phyloP scores from a whole-genome alignment of 1,284 basidiomycete genomes.

The Xanthoconium separans region DNA sequence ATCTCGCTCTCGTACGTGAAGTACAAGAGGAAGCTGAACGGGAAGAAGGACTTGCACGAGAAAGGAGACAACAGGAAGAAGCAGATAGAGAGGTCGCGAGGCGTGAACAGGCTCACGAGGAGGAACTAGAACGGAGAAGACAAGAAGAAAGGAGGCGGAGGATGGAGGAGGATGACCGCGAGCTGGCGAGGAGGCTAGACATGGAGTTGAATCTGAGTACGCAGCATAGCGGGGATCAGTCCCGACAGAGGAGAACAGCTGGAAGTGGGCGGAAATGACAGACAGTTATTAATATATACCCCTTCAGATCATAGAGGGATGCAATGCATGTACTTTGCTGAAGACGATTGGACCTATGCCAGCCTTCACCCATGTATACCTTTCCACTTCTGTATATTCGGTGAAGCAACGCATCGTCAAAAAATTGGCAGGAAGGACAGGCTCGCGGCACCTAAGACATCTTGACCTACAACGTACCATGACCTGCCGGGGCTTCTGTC shows the following conservation, averaged over 20 bases:
- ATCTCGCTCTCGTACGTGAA: slow-evolving; percentile 27
- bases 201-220: slow-evolving; percentile 26
- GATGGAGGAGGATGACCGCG: slow-evolving; percentile 29
- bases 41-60: slow-evolving; percentile 22
- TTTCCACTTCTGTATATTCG: no score
- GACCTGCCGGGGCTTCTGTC: no score
- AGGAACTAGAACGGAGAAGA: slow-evolving; percentile 36
- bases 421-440: no score
- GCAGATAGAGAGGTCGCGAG: slow-evolving; percentile 32
- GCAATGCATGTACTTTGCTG: no score
- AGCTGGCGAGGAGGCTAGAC: slow-evolving; percentile 32
- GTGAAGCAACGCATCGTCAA: no score
- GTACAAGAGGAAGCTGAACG: slow-evolving; percentile 32
- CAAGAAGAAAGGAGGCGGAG: slow-evolving; percentile 29
- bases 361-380: no score
- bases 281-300: neutral
- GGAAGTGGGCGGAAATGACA: slow-evolving; percentile 7
- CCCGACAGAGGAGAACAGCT: slow-evolving; percentile 2
- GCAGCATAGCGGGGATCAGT: slow-evolving; percentile 10
- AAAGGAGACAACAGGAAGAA: slow-evolving; percentile 30
- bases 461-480: no score
- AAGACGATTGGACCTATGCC: neutral
- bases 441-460: no score
- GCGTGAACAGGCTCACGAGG: slow-evolving; percentile 40
- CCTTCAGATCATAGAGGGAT: neutral